Evolutionary conservation across 2,329 filamentous ascomycete species (phyloP), one percentile per base, ranked within the genome.

Genomic region (Cladosporium sphaerospermum): DNA sequence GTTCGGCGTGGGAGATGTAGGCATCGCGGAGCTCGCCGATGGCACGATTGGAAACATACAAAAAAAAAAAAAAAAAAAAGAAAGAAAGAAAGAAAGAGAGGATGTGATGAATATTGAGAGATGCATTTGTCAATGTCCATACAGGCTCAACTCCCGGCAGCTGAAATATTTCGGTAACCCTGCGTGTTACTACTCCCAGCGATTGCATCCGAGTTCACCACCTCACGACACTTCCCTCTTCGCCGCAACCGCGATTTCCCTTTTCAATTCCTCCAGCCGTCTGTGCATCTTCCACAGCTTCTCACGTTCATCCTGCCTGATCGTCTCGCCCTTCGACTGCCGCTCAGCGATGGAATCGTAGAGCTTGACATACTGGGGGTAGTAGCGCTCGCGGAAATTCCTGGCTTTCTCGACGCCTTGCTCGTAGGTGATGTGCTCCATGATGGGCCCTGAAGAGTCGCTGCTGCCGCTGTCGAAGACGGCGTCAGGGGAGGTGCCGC

Each of bases 321-420:
- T 62, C 18, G 18, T 54, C 57, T 67, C 66, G 9, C 66, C 62
- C n/a, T 58, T 58, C 33, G 47, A 54, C 56, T 63, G 59, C 52
- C 62, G 66, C n/a, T 71, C 69, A 0, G 64, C 66, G 56, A 75
- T 60, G 57, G 69, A 65, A 61, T 77, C 76, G 64, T 84, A 80
- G 60, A 83, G 64, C 60, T 74, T 67, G 59, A 75, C 74, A 61
- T 85, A 85, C 53, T 74, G 75, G 34, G 76, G 76, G 61, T 84
- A 84, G 56, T 77, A 77, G 50, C 70, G 71, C 62, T 82, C 80
- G 40, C 60, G 59, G 66, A 84, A 85, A 45, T 70, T 72, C 58
- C 72, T 70, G 2, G 74, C 75, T 23, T 75, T 60, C 54, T 71
- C 69, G 18, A 77, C 66, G 33, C 71, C 73, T 59, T 75, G 73